These are phyloP conservation scores for Globisporangium nodosum DNA, from an alignment of 352 stramenopile species.

Conservation along the genomic window DNA sequence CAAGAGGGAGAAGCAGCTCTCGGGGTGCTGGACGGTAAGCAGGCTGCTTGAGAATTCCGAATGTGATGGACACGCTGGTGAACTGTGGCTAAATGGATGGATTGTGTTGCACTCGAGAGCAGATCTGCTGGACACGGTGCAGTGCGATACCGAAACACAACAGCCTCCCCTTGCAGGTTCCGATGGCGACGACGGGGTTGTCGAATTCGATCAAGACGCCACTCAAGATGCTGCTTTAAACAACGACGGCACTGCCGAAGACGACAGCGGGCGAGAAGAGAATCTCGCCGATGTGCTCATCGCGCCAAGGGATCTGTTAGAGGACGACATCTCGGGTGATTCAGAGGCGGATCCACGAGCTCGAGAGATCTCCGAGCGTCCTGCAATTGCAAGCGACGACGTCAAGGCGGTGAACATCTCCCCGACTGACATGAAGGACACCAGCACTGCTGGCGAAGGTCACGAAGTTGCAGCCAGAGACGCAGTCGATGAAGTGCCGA, in stretches of 20 bases:
- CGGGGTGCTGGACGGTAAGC: constrained; percentile 2
- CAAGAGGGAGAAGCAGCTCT: background rate
- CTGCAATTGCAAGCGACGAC: too few species aligned
- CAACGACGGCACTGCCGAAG: too few species aligned
- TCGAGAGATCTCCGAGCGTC: too few species aligned
- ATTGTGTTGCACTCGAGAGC: background rate
- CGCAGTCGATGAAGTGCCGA: background rate
- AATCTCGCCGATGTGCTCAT: too few species aligned
- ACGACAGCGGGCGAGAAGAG: too few species aligned
- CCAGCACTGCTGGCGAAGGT: background rate
- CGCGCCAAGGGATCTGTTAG: too few species aligned
- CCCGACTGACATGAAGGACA: too few species aligned
- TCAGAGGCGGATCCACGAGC: too few species aligned
- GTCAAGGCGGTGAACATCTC: too few species aligned
- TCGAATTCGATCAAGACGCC: background rate
- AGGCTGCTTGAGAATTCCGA: too few species aligned
- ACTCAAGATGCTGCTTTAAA: background rate
- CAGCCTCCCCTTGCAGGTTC: too few species aligned
- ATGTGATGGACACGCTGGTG: background rate
- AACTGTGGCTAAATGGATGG: background rate
- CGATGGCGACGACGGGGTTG: constrained; percentile 4
- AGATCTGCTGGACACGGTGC: constrained; percentile 14
- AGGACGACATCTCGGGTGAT: too few species aligned
- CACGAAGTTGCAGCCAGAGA: background rate
- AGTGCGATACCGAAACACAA: constrained; percentile 1